These are phyloP conservation scores for Ophiostoma sp. DNA, from an alignment of 2,329 filamentous ascomycete genomes.

Conservation along the genomic window DNA sequence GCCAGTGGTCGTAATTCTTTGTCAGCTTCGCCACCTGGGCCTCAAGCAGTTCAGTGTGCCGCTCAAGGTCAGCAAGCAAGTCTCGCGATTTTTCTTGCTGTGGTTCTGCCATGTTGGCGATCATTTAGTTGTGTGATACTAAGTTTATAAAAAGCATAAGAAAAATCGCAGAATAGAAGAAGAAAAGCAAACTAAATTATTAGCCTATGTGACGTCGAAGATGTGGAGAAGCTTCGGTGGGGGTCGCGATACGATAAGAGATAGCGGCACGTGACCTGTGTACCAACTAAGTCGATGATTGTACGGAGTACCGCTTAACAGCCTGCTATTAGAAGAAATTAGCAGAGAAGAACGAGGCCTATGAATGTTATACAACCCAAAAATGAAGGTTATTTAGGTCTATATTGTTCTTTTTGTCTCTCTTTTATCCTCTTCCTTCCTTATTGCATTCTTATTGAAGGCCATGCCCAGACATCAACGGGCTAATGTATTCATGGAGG, in stretches of 20 bases:
- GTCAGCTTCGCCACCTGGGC: slow-evolving; percentile 67
- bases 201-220: slow-evolving; percentile 4
- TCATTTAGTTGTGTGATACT: background rate
- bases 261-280: background rate
- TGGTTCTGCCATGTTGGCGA: background rate
- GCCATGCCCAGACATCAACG: too few relatives aligned
- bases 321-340: too few relatives aligned
- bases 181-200: background rate
- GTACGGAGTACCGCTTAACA: too few relatives aligned
- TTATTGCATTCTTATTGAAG: too few relatives aligned
- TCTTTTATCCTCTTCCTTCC: too few relatives aligned
- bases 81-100: slow-evolving; percentile 34
- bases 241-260: slow-evolving; percentile 6
- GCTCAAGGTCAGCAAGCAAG: slow-evolving; percentile 64
- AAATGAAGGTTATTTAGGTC: too few relatives aligned
- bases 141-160: background rate
- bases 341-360: too few relatives aligned
- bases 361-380: too few relatives aligned
- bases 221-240: background rate
- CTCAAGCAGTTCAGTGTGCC: slow-evolving; percentile 69
- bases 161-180: background rate
- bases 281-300: too few relatives aligned
- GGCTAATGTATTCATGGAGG: too few relatives aligned
- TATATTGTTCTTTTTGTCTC: too few relatives aligned
- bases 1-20: slow-evolving; percentile 78